Conservation (phyloP, 352 stramenopile species). For the Phytophthora brassicae region DNA sequence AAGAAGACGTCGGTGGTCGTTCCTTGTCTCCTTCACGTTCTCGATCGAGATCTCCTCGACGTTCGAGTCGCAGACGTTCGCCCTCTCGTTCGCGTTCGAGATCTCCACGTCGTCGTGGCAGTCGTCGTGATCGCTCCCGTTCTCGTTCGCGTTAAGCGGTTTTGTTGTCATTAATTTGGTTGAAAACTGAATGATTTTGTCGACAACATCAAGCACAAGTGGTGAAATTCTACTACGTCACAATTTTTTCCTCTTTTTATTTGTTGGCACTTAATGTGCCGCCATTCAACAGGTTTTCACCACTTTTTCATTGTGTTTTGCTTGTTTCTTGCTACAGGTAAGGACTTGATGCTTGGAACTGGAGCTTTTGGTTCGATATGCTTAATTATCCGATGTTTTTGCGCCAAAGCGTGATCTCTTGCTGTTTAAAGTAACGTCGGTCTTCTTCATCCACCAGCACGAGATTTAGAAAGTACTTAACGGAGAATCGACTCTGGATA, state of each 20-base stretch:
- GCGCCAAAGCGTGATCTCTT: slow-evolving; percentile 98
- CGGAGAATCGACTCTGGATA: slow-evolving; percentile 91
- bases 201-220: slow-evolving; percentile 10
- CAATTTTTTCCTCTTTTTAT: slow-evolving; percentile 14
- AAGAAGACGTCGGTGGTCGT: slow-evolving; percentile 21
- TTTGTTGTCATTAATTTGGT: slow-evolving; percentile 4
- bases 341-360: slow-evolving; percentile 1
- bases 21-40: slow-evolving; percentile 23
- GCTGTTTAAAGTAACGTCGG: slow-evolving; percentile 99
- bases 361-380: slow-evolving; percentile 2
- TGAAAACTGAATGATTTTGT: slow-evolving; percentile 15
- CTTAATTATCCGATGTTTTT: slow-evolving; percentile 44
- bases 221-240: background rate
- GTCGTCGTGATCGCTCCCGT: slow-evolving; percentile 36
- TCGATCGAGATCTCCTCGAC: slow-evolving; percentile 19
- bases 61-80: slow-evolving; percentile 12
- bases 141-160: slow-evolving; percentile 30
- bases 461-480: slow-evolving; percentile 98
- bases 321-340: slow-evolving; percentile 2
- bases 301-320: slow-evolving; percentile 3
- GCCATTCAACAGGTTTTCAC: slow-evolving; percentile 7
- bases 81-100: slow-evolving; percentile 23
- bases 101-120: slow-evolving; percentile 31
- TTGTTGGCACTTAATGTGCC: too few relatives aligned
- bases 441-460: slow-evolving; percentile 99